Conservation (phyloP, 495 filamentous ascomycete genomes). For the Penicillium samsonianum region DNA sequence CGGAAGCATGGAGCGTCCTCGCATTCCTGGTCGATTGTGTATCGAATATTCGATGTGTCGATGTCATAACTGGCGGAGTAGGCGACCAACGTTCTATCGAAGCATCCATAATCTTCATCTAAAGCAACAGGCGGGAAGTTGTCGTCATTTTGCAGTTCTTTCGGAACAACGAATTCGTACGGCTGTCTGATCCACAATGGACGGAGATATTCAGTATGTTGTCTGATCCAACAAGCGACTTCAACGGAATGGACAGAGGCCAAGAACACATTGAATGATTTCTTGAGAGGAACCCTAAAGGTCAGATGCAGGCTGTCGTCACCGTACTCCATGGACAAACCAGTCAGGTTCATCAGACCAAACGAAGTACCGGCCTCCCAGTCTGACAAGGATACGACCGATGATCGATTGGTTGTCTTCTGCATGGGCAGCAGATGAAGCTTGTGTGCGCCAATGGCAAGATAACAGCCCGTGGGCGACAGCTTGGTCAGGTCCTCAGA, state of each 20-base stretch:
- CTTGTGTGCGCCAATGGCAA: slow-evolving; percentile 81
- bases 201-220: slow-evolving; percentile 73
- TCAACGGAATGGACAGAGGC: slow-evolving; percentile 77
- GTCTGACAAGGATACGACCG: slow-evolving; percentile 53
- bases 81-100: slow-evolving; percentile 81
- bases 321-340: slow-evolving; percentile 63
- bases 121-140: slow-evolving; percentile 62
- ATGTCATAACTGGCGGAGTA: slow-evolving; percentile 80
- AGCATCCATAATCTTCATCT: slow-evolving; percentile 74
- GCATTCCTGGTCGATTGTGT: slow-evolving; percentile 72
- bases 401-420: slow-evolving; percentile 57
- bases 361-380: slow-evolving; percentile 55
- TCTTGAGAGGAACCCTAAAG: slow-evolving; percentile 72
- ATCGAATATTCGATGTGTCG: slow-evolving; percentile 71
- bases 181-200: slow-evolving; percentile 79
- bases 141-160: slow-evolving; percentile 59
- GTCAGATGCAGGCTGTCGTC: slow-evolving; percentile 87
- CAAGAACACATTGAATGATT: slow-evolving; percentile 65
- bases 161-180: slow-evolving; percentile 63
- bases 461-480: slow-evolving; percentile 73
- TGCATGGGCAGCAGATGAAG: slow-evolving; percentile 77
- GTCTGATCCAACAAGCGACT: slow-evolving; percentile 72
- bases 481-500: slow-evolving; percentile 78
- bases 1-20: slow-evolving; percentile 83
- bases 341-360: slow-evolving; percentile 75